A percentile compares a stretch with the other conserved stretches of the same genome.
Evolutionary conservation across 2,329 filamentous ascomycete genomes (phyloP).

Genomic region (Aaosphaeria arxii): DNA sequence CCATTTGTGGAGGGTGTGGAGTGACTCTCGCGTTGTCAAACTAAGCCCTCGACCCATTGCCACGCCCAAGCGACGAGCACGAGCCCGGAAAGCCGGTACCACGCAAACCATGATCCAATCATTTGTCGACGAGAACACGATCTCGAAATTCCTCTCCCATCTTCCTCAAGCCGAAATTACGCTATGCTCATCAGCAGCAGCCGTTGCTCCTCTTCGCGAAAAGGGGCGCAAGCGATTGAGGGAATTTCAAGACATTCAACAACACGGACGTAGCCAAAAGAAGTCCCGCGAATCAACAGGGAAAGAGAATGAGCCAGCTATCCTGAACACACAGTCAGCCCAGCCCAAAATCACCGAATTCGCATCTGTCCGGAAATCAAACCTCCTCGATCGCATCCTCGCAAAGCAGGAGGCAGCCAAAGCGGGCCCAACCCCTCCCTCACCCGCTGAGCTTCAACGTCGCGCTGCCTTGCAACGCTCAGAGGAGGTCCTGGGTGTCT

Average conservation of each 20-base stretch:
- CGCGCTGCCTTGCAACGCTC: slow-evolving; percentile 46
- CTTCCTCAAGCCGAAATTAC: slow-evolving; percentile 57
- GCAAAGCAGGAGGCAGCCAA: slow-evolving; percentile 46
- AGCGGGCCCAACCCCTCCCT: slow-evolving; percentile 36
- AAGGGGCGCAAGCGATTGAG: slow-evolving; percentile 69
- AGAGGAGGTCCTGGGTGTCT: slow-evolving; percentile 43
- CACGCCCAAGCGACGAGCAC: slow-evolving; percentile 33
- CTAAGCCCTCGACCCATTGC: slow-evolving; percentile 21
- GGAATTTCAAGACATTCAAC: slow-evolving; percentile 63
- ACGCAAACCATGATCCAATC: slow-evolving; percentile 51
- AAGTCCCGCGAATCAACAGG: slow-evolving; percentile 23
- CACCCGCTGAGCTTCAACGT: slow-evolving; percentile 43
- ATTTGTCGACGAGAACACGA: slow-evolving; percentile 29
- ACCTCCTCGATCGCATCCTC: slow-evolving; percentile 50
- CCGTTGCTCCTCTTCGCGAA: slow-evolving; percentile 56
- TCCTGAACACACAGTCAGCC: slow-evolving; percentile 9
- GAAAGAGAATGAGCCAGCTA: slow-evolving; percentile 28
- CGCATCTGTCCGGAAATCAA: slow-evolving; percentile 40
- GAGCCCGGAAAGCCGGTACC: slow-evolving; percentile 24
- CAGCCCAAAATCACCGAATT: slow-evolving; percentile 38
- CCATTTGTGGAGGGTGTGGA: slow-evolving; percentile 45
- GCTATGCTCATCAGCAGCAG: slow-evolving; percentile 50
- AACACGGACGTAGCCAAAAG: slow-evolving; percentile 30
- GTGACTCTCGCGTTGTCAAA: slow-evolving; percentile 10
- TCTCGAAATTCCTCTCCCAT: slow-evolving; percentile 51